These are phyloP conservation scores for Ustilago bromivora DNA, from an alignment of 1,284 basidiomycete genomes.

Conservation along the genomic window DNA sequence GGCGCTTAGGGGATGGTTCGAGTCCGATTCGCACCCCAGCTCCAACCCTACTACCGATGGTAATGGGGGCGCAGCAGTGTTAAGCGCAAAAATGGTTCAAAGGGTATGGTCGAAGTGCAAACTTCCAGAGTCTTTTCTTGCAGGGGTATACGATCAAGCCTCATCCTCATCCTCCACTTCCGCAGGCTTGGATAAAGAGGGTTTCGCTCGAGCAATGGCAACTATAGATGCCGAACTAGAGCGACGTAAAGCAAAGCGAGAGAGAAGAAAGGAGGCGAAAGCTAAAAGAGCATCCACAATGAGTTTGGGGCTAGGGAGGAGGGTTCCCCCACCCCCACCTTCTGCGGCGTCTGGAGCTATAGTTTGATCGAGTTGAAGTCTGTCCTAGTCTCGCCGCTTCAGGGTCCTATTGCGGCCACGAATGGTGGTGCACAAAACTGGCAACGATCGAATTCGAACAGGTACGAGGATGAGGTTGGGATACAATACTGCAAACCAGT, in stretches of 20 bases:
- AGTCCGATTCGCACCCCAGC: slow-evolving; percentile 17
- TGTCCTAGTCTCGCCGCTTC: too few relatives aligned
- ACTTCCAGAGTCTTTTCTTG: slow-evolving; percentile 17
- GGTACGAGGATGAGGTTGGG: too few relatives aligned
- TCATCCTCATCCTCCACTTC: neutral
- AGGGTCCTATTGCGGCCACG: too few relatives aligned
- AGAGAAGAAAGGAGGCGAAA: slow-evolving; percentile 6
- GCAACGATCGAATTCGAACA: too few relatives aligned
- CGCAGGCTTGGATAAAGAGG: slow-evolving; percentile 6
- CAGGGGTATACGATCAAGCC: slow-evolving; percentile 29
- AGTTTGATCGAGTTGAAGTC: too few relatives aligned
- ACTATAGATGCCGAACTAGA: slow-evolving; percentile 40
- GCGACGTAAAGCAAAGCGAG: slow-evolving; percentile 6
- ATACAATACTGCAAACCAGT: too few relatives aligned
- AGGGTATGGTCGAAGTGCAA: slow-evolving; percentile 29
- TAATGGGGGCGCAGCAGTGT: neutral
- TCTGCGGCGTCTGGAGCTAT: neutral
- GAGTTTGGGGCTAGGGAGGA: neutral
- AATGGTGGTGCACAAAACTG: too few relatives aligned
- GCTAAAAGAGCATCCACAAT: neutral
- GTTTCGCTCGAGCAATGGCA: slow-evolving; percentile 30
- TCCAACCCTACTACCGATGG: neutral
- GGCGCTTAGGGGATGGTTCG: slow-evolving; percentile 44
- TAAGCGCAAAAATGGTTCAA: slow-evolving; percentile 17
- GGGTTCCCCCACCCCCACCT: slow-evolving; percentile 22